Evolutionary conservation across 2,329 filamentous ascomycete species (phyloP), one percentile per base, ranked within the genome.

Genomic region (Dothideomycetes sp.): DNA sequence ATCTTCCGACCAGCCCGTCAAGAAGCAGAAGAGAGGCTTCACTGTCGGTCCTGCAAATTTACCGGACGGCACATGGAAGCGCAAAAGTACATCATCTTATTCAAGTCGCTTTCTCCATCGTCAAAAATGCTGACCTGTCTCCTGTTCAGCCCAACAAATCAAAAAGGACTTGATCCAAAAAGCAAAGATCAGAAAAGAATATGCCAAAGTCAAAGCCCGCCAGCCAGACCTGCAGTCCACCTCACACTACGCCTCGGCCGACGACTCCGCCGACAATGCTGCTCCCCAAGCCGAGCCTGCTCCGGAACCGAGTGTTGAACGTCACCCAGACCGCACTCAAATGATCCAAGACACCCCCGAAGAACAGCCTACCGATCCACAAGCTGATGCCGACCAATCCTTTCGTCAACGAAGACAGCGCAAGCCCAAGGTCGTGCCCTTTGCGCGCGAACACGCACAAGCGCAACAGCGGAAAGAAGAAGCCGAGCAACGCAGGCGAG

Each of bases 141-240:
- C 22, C 22, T n/a, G n/a, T 10, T 19, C 34, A 89, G 84, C 84
- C 42, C 78, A 84, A 60, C 89, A 89, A 62, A 91, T 94, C 55
- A 96, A 96, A 63, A 74, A 81, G 48, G 77, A 84, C 49, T 68
- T 94, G 41, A 95, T 96, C 52, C 77, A 87, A 60, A 93, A 91
- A 60, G 87, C 88, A 45, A 94, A 95, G 62, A 72, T 94, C 46
- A 91, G 89, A 64, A 94, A 94, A 62, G 76, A 83, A 31, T 95
- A 94, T 57, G 83, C 82, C 47, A 95, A 94, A 62, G 68, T 94
- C 47, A 89, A 88, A 61, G 78, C 77, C 31, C 64, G 67, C 4
- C 31, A 31, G 18, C 29, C 39, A n/a, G 37, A 76, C 12, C 3
- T 37, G 34, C 34, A 33, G 29, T 51, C 50, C 38, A 53, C 57